A percentile compares a stretch with the other conserved stretches of the same genome.
Evolutionary conservation across 2,329 filamentous ascomycete genomes (phyloP).

Genomic region (Macrophomina phaseolina): DNA sequence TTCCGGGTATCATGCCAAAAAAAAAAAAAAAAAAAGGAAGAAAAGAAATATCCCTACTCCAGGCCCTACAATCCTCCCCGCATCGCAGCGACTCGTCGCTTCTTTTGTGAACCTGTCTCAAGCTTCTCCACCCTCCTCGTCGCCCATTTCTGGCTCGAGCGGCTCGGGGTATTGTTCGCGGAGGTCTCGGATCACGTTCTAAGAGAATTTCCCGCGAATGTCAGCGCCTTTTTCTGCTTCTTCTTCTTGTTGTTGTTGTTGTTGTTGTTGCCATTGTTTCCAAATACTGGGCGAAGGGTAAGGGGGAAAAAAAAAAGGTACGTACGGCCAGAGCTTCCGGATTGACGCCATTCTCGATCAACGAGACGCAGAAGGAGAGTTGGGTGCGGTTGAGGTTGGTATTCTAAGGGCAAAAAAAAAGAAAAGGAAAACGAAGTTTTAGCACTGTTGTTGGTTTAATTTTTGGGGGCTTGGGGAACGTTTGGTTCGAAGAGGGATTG

Average conservation of each 20-base stretch:
- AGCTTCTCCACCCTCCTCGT: constrained; percentile 16
- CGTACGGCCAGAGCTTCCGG: constrained; percentile 92
- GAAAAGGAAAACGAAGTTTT: too few species aligned
- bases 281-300: not conserved
- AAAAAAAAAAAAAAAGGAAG: not conserved
- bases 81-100: too few species aligned
- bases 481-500: too few species aligned
- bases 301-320: constrained; percentile 30
- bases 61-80: too few species aligned
- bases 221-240: not conserved
- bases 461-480: too few species aligned
- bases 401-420: constrained; percentile 65
- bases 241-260: too few species aligned
- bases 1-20: constrained; percentile 5
- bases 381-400: constrained; percentile 90
- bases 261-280: too few species aligned
- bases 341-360: constrained; percentile 97
- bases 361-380: constrained; percentile 90
- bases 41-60: too few species aligned
- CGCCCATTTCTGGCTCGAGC: constrained; percentile 11
- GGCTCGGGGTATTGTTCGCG: constrained; percentile 47
- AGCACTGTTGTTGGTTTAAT: too few species aligned
- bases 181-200: constrained; percentile 56
- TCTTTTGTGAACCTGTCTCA: not conserved
- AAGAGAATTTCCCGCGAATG: not conserved